Evolutionary conservation across 2,329 filamentous ascomycete genomes (phyloP).

Genomic region (Sphaceloma murrayae): DNA sequence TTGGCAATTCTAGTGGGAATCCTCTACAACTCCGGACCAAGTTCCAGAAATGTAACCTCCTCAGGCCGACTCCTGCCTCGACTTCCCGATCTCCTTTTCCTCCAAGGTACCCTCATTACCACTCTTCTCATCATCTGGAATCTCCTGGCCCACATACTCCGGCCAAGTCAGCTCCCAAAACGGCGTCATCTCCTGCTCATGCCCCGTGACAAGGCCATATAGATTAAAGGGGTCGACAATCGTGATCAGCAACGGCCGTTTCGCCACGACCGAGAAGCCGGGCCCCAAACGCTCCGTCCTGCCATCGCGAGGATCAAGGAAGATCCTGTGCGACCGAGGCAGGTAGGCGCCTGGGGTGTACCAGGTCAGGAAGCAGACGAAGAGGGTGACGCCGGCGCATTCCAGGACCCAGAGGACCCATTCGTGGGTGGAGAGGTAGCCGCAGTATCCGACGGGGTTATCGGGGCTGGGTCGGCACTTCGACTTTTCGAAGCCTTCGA

Average conservation of each 20-base stretch:
- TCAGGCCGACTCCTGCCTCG: too few relatives aligned
- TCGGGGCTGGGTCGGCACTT: slow-evolving; percentile 19
- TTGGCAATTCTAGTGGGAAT: too few relatives aligned
- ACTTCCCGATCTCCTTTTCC: background rate
- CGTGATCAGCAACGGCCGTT: slow-evolving; percentile 22
- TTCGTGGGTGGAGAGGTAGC: slow-evolving; percentile 36
- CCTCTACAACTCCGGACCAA: too few relatives aligned
- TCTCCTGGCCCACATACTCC: slow-evolving; percentile 18
- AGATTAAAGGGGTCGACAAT: slow-evolving; percentile 27
- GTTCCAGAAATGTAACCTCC: too few relatives aligned
- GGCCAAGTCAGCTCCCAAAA: slow-evolving; percentile 25
- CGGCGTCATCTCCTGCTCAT: slow-evolving; percentile 21
- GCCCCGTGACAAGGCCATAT: slow-evolving; percentile 21
- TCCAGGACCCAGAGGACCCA: slow-evolving; percentile 49
- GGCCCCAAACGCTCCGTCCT: slow-evolving; percentile 37
- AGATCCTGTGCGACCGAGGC: slow-evolving; percentile 42
- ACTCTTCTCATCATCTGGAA: slow-evolving; percentile 1
- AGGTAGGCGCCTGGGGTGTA: slow-evolving; percentile 44
- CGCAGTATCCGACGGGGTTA: slow-evolving; percentile 26
- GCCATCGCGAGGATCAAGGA: slow-evolving; percentile 41
- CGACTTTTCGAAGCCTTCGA: slow-evolving; percentile 37
- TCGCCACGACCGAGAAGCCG: slow-evolving; percentile 24
- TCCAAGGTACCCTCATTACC: background rate
- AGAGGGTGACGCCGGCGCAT: slow-evolving; percentile 42
- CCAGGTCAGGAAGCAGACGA: slow-evolving; percentile 43